phyloP scores from a whole-genome alignment of 306 rosid genomes.

The Heteromeles arbutifolia region DNA sequence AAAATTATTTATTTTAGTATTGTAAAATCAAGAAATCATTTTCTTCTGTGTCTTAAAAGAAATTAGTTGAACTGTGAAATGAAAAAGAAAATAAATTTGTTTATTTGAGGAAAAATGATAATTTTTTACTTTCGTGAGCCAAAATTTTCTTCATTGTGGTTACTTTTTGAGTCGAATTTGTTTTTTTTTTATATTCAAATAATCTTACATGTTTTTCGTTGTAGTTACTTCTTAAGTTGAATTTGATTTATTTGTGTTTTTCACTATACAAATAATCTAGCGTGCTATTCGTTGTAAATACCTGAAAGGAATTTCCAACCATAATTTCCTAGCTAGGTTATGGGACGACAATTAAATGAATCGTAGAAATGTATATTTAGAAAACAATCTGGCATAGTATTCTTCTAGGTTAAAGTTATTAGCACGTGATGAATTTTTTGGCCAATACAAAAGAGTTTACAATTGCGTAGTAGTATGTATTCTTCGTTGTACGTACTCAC shows the following conservation, averaged over 20 bases:
- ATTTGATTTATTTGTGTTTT: neutral
- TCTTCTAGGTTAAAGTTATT: neutral
- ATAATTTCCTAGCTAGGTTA: neutral
- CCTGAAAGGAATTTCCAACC: neutral
- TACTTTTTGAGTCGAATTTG: neutral
- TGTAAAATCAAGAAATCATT: neutral
- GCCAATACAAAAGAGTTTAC: neutral
- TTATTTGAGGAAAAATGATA: neutral
- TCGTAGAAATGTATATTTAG: neutral
- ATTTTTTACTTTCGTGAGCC: neutral
- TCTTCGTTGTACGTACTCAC: too few relatives aligned
- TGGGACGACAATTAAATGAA: neutral
- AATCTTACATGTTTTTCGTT: neutral
- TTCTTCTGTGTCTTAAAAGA: neutral
- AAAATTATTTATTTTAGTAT: neutral
- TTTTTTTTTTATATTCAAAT: neutral
- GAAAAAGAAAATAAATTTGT: neutral
- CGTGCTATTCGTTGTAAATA: neutral
- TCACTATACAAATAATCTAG: neutral
- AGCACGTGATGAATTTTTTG: neutral
- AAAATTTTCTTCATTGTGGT: neutral
- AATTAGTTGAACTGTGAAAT: neutral
- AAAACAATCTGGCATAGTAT: too few relatives aligned
- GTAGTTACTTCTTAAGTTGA: neutral
- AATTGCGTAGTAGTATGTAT: neutral